Base-by-base conservation (phyloP, 192 early-diverging fungal genomes). In the Entomortierella chlamydospora region DNA sequence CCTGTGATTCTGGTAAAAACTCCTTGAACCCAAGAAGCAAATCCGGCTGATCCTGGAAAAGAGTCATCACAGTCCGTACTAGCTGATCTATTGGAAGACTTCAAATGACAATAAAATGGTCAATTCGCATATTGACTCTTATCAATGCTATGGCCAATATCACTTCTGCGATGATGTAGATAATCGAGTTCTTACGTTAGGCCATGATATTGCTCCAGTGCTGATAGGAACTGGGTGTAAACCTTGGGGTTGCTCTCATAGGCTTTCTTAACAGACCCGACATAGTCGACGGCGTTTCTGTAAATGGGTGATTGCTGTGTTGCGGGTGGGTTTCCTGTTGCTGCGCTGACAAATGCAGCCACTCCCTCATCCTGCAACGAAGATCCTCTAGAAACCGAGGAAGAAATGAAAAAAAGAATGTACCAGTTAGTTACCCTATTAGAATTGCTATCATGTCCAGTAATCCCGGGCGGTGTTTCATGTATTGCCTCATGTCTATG, bases 41-140 rank as follows among this genome's bases (percentile, higher is more conserved):
- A 29, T 70, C 76, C 6, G 76, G 76, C 58, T 79, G 76, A 28
- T 79, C 76, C 63, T 79, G 76, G 63, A 79, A 79, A 50, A 79
- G 68, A 20, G 56, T 62, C 76, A 79, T 79, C 0, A 79, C 76
- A 20, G 56, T 79, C 42, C 62, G 61, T 55, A 79, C 76, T 22
- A 79, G 31, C 22, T 70, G 68, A 29, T 79, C 68, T 60, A 70
- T 61, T 28, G 61, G 57, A 6, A 79, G 45, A n/a, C 74, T 78
- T 11, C 45, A 47, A n/a, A n/a, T n/a, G n/a, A n/a, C n/a, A n/a
- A n/a, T n/a, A n/a, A n/a, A n/a, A n/a, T n/a, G n/a, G n/a, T n/a
- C n/a, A n/a, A n/a, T n/a, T n/a, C n/a, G n/a, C n/a, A n/a, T n/a
- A n/a, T n/a, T n/a, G n/a, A n/a, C n/a, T n/a, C n/a, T n/a, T n/a